A percentile compares a stretch with the other conserved stretches of the same genome.
Evolutionary conservation across 768 basidiomycete genomes (phyloP).

Genomic region (Kwoniella shandongensis): DNA sequence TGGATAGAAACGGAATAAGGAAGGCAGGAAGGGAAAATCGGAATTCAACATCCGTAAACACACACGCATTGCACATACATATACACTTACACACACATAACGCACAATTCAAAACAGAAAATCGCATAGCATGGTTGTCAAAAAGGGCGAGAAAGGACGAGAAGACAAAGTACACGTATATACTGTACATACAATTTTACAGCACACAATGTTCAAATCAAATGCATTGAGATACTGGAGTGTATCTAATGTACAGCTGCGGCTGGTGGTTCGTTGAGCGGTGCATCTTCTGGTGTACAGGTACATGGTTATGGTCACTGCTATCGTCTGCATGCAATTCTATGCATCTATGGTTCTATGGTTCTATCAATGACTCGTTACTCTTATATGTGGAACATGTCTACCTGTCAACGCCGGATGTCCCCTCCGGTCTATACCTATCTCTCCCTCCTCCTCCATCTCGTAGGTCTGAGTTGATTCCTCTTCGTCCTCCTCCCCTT

Average conservation of each 20-base stretch:
- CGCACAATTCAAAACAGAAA: neutral
- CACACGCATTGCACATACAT: neutral
- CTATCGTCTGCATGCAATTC: neutral
- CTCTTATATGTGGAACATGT: constrained; percentile 17
- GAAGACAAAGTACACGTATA: neutral
- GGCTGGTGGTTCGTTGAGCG: no score
- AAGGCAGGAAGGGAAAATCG: neutral
- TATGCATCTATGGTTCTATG: neutral
- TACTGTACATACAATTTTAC: no score
- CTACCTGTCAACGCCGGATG: neutral
- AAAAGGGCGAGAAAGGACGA: neutral
- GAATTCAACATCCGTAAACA: neutral
- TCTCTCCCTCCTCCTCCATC: neutral
- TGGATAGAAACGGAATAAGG: constrained; percentile 6
- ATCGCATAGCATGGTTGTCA: neutral
- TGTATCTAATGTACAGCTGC: no score
- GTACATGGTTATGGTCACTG: no score
- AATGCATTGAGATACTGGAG: no score
- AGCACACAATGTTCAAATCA: no score
- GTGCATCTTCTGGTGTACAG: no score
- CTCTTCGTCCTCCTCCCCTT: constrained; percentile 8
- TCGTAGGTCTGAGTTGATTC: neutral
- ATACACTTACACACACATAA: neutral
- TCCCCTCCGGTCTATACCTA: neutral
- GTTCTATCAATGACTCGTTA: constrained; percentile 16